phyloP scores from a whole-genome alignment of 169 alveolate species.

The Plasmodium cynomolgi region DNA sequence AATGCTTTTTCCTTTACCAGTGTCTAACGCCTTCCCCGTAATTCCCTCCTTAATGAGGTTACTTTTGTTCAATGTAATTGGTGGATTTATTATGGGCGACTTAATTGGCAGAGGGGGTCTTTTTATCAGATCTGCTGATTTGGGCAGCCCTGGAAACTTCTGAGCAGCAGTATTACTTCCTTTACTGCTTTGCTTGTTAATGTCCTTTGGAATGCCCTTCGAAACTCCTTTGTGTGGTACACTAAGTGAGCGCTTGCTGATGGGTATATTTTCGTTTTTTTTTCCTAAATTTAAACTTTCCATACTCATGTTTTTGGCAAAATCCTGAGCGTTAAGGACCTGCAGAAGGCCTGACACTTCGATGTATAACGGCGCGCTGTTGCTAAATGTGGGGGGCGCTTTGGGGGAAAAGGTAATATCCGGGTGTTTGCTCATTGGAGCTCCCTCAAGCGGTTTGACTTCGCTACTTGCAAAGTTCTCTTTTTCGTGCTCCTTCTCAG shows the following conservation, averaged over 20 bases:
- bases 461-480: conserved; percentile 12
- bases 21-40: conserved; percentile 9
- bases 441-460: background rate
- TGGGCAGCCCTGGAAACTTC: conserved; percentile 19
- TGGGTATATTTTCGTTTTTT: conserved; percentile 16
- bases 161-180: background rate
- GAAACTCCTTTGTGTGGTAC: conserved; percentile 51
- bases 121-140: conserved; percentile 26
- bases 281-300: background rate
- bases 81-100: background rate
- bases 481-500: conserved; percentile 12
- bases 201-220: conserved; percentile 26
- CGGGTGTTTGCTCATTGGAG: conserved; percentile 2
- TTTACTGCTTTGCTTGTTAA: conserved; percentile 28
- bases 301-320: conserved; percentile 45
- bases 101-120: conserved; percentile 34
- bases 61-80: conserved; percentile 35
- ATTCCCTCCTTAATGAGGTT: background rate
- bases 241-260: conserved; percentile 52
- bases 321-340: conserved; percentile 54
- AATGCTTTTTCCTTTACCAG: conserved; percentile 27
- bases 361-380: conserved; percentile 43
- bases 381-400: background rate
- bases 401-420: conserved; percentile 9
- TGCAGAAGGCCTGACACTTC: conserved; percentile 73